phyloP scores from a whole-genome alignment of 441 rosid species.

The Mallotus repandus region DNA sequence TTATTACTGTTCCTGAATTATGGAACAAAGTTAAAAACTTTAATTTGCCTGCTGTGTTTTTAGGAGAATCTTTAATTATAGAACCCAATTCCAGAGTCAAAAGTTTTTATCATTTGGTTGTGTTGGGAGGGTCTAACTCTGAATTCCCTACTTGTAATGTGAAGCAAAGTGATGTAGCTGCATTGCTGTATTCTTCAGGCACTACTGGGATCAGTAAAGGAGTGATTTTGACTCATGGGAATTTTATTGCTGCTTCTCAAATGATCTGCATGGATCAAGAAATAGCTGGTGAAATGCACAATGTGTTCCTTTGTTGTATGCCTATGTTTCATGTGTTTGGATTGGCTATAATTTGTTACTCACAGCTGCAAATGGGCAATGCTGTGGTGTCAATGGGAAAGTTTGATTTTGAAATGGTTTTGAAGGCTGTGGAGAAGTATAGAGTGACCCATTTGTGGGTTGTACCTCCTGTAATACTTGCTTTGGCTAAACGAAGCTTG shows the following conservation, averaged over 20 bases:
- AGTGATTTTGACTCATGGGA: constrained; percentile 72
- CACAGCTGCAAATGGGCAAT: constrained; percentile 65
- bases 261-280: constrained; percentile 70
- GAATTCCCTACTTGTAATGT: constrained; percentile 45
- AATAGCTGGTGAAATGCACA: constrained; percentile 46
- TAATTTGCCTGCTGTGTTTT: constrained; percentile 51
- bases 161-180: constrained; percentile 63
- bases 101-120: constrained; percentile 47
- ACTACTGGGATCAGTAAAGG: constrained; percentile 89
- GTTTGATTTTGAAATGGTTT: no score
- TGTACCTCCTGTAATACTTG: no score
- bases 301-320: constrained; percentile 55
- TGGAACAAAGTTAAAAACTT: constrained; percentile 55
- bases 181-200: constrained; percentile 80
- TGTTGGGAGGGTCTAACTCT: constrained; percentile 37
- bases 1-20: constrained; percentile 57
- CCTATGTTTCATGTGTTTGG: constrained; percentile 96
- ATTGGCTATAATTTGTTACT: constrained; percentile 40
- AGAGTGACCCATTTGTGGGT: no score
- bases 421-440: no score
- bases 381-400: constrained; percentile 39
- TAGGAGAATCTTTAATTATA: constrained; percentile 30
- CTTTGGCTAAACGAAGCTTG: not conserved
- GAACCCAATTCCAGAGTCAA: constrained; percentile 32
- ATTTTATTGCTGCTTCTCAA: constrained; percentile 63